Evolutionary conservation across 2,329 filamentous ascomycete genomes (phyloP).

Genomic region (Aureobasidium melanogenum): DNA sequence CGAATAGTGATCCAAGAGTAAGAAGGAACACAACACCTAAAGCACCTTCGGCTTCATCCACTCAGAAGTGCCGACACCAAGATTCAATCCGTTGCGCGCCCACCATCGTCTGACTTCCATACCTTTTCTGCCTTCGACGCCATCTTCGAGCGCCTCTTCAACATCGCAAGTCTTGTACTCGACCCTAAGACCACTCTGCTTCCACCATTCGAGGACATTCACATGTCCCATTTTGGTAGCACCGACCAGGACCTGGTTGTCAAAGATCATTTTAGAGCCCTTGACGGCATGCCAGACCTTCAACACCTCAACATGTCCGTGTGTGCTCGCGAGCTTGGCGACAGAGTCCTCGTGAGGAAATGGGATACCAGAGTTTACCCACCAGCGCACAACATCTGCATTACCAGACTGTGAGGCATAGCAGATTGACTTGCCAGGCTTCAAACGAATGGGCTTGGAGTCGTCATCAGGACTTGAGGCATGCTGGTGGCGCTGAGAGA

Average conservation of each 20-base stretch:
- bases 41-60: slow-evolving; percentile 74
- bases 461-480: slow-evolving; percentile 20
- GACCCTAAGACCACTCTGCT: slow-evolving; percentile 63
- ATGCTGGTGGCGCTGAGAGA: slow-evolving; percentile 20
- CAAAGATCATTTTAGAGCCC: slow-evolving; percentile 70
- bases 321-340: slow-evolving; percentile 72
- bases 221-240: slow-evolving; percentile 83
- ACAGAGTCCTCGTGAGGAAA: slow-evolving; percentile 74
- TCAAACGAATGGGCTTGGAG: slow-evolving; percentile 45
- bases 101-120: slow-evolving; percentile 76
- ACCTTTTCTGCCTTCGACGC: slow-evolving; percentile 59
- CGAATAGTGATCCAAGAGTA: background rate
- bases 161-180: slow-evolving; percentile 95
- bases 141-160: slow-evolving; percentile 87
- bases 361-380: slow-evolving; percentile 72
- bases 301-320: slow-evolving; percentile 75
- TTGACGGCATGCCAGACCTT: slow-evolving; percentile 72
- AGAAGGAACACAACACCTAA: background rate
- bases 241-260: slow-evolving; percentile 73
- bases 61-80: slow-evolving; percentile 74
- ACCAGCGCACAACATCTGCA: slow-evolving; percentile 72
- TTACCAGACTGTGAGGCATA: slow-evolving; percentile 77
- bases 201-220: slow-evolving; percentile 88
- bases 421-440: slow-evolving; percentile 76
- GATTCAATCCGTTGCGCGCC: slow-evolving; percentile 72